Evolutionary conservation across 2,329 filamentous ascomycete species (phyloP), one percentile per base, ranked within the genome.

Genomic region (Monilinia fructicola): DNA sequence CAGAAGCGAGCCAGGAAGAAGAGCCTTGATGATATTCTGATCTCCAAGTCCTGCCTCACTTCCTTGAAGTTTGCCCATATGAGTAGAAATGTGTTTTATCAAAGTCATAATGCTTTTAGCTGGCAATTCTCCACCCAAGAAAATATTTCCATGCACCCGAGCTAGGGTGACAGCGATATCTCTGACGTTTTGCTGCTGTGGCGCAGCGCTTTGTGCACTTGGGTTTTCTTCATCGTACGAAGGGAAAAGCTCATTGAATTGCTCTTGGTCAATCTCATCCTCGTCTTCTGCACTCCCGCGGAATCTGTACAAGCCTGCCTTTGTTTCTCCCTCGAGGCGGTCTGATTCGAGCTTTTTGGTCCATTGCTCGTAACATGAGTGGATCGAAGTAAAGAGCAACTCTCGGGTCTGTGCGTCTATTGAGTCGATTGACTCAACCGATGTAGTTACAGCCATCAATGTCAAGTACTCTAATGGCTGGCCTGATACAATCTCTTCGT

Each of bases 171-270:
- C 77, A 7, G 90, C 72, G 12, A 70, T 74, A 54, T 75, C 71
- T 64, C 75, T 69, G 9, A 71, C 69, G 67, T 28, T 67, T 53
- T 52, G 64, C 35, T n/a, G 65, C 44, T n/a, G 63, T 67, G 21
- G 54, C 52, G 2, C n/a, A 21, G 31, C 55, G 70, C 72, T 64
- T 71, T 71, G 65, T 2, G 64, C 53, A 21, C 68, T 63, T n/a
- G 66, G 66, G 35, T 76, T 65, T 1, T 73, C 74, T 14, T 84
- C 83, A 18, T 91, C 87, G 70, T 87, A 96, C 6, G 85, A 86
- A 1, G 94, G 94, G 79, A 98, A 98, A 9, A 98, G 80, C 70
- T 90, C 85, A 26, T 88, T 84, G 70, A 97, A 89, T 70, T 95
- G 91, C 65, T 90, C 85, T 69, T 89, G 85, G 63, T 92, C 87